These are phyloP conservation scores for Guyanaporus albipodus DNA, from an alignment of 768 basidiomycete species.

Conservation along the genomic window DNA sequence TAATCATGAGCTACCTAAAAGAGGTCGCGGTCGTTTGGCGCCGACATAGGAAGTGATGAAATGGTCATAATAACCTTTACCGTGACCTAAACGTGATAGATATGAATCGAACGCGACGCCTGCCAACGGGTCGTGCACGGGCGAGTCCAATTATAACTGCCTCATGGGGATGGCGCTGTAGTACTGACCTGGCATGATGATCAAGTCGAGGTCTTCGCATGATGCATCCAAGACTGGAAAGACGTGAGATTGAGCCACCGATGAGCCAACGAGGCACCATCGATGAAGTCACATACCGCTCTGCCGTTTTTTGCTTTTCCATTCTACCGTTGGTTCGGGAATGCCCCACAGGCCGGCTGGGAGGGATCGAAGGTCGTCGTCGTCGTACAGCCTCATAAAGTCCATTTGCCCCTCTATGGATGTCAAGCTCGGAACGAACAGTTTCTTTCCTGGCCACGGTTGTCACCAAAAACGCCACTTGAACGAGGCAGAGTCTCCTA, in stretches of 20 bases:
- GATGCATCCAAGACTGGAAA: slow-evolving; percentile 29
- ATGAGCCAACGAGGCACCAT: slow-evolving; percentile 1
- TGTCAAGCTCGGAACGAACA: slow-evolving; percentile 68
- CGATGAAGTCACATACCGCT: slow-evolving; percentile 43
- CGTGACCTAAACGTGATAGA: slow-evolving; percentile 70
- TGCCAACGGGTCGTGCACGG: slow-evolving; percentile 24
- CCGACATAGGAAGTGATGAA: slow-evolving; percentile 57
- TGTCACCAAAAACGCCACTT: neutral
- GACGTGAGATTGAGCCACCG: slow-evolving; percentile 2
- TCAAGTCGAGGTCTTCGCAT: slow-evolving; percentile 51
- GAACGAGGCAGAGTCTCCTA: slow-evolving; percentile 27
- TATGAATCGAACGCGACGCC: slow-evolving; percentile 74
- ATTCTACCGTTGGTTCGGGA: slow-evolving; percentile 53
- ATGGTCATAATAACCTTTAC: slow-evolving; percentile 80
- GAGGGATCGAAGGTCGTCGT: slow-evolving; percentile 54
- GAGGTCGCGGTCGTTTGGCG: slow-evolving; percentile 42
- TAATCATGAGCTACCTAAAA: slow-evolving; percentile 48
- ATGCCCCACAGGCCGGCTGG: slow-evolving; percentile 72
- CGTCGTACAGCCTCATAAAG: slow-evolving; percentile 56
- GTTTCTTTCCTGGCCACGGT: slow-evolving; percentile 47
- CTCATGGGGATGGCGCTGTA: slow-evolving; percentile 6
- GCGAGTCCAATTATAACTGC: slow-evolving; percentile 4
- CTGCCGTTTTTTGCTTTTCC: slow-evolving; percentile 41
- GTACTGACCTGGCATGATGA: slow-evolving; percentile 61
- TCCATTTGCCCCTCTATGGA: slow-evolving; percentile 53